Evolutionary conservation across 257 asterid species (phyloP).

Genomic region (Solanum verrucosum): DNA sequence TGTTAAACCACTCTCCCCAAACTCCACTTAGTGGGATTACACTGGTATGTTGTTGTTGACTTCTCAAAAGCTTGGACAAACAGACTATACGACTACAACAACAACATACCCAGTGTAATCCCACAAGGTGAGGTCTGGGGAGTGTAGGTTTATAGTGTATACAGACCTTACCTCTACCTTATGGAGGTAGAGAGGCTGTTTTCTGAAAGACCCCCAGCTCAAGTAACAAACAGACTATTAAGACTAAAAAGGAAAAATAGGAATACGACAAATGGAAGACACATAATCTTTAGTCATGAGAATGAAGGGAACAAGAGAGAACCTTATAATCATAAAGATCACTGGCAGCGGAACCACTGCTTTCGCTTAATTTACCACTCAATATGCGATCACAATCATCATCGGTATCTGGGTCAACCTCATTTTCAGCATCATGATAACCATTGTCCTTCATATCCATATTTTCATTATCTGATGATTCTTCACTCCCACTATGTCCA

Average conservation of each 20-base stretch:
- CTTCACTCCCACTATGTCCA: slow-evolving; percentile 68
- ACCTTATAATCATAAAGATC: slow-evolving; percentile 95
- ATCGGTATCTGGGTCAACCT: slow-evolving; percentile 66
- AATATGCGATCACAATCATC: slow-evolving; percentile 66
- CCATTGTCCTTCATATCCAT: slow-evolving; percentile 50
- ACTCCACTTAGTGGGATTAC: background rate
- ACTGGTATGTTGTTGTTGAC: background rate
- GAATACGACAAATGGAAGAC: background rate
- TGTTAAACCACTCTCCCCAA: background rate
- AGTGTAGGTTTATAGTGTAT: background rate
- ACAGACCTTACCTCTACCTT: background rate
- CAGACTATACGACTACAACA: background rate
- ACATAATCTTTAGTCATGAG: background rate
- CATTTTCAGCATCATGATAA: slow-evolving; percentile 87
- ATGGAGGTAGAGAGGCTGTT: background rate
- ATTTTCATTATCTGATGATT: slow-evolving; percentile 67
- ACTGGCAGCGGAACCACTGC: slow-evolving; percentile 83
- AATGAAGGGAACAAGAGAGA: background rate
- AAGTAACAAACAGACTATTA: background rate
- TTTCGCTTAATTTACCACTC: slow-evolving; percentile 81
- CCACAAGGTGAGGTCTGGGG: background rate
- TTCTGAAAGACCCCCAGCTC: background rate
- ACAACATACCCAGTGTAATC: background rate
- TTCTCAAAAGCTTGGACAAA: background rate
- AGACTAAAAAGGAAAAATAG: background rate